Base-by-base conservation (phyloP, 192 early-diverging fungal genomes). In the Spinellus fusiger region DNA sequence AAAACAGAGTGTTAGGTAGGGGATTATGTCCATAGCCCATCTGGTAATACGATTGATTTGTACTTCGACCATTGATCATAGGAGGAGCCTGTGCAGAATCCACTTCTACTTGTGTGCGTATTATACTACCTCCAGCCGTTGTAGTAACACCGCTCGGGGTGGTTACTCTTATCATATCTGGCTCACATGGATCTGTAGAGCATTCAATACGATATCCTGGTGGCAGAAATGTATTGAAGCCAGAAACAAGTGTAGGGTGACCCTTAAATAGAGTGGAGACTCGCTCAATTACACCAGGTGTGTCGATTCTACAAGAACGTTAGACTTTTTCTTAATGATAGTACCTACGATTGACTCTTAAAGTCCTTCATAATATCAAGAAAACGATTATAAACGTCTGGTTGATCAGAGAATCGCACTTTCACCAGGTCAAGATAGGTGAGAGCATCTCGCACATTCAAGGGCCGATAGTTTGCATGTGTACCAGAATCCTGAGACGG, bases 341-440 rank as follows among this genome's bases (percentile, higher is more conserved):
- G 5, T 15, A 81, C 82, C 77, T 77, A 92, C 90, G 74, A 81
- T 69, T 96, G 93, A 64, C 91, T 90, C 74, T 98, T 98, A 68
- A 99, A 99, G 70, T 99, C 97, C 80, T 97, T 97, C 97, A 99
- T 99, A 34, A 98, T 98, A 71, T 97, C 96, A 69, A 99, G 59
- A 73, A 99, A 99, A 54, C 86, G 82, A 68, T 96, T 98, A 77
- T 99, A 99, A 5, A 98, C 94, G 52, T 96, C 93, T 2, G 95
- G 94, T 8, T 92, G 85, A 60, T 93, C 87, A 37, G 84, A 79
- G 64, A 99, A 99, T 63, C 91, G 89, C 35, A 86, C 81, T 67
- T 96, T 95, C 8, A 99, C 97, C 66, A 94, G 81, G 64, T 99
- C 97, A 46, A 99, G 79, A 71, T 99, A 99, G 27, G 92, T 85